Conservation (phyloP, 345 rosid species). For the Syzygium oleosum region DNA sequence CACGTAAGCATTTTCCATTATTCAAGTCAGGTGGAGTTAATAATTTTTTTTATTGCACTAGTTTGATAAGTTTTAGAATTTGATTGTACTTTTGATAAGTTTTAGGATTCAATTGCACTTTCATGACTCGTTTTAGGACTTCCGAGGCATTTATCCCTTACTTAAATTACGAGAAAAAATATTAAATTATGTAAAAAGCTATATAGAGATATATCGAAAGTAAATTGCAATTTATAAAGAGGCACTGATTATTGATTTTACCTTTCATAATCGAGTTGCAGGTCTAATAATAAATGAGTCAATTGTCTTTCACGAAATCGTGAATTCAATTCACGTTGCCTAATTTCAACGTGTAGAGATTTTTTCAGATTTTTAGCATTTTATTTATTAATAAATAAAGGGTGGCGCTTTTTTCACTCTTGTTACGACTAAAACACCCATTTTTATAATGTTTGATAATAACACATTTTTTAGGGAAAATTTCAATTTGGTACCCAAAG, state of each 20-base stretch:
- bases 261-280: neutral
- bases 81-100: neutral
- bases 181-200: neutral
- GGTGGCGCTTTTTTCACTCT: too few species aligned
- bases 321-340: neutral
- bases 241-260: neutral
- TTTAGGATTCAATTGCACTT: neutral
- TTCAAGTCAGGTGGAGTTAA: neutral
- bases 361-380: neutral
- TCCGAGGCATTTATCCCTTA: neutral
- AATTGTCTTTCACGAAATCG: neutral
- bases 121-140: fast-evolving
- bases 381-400: neutral
- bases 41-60: too few species aligned
- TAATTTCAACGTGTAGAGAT: neutral
- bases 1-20: too few species aligned
- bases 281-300: neutral
- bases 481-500: too few species aligned
- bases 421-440: too few species aligned
- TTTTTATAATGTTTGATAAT: too few species aligned
- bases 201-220: neutral
- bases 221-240: neutral
- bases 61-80: too few species aligned
- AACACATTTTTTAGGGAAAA: too few species aligned
- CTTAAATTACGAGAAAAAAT: neutral